Evolutionary conservation across 352 stramenopile species (phyloP), one percentile per base, ranked within the genome.

Genomic region (Phytophthora tubulina): DNA sequence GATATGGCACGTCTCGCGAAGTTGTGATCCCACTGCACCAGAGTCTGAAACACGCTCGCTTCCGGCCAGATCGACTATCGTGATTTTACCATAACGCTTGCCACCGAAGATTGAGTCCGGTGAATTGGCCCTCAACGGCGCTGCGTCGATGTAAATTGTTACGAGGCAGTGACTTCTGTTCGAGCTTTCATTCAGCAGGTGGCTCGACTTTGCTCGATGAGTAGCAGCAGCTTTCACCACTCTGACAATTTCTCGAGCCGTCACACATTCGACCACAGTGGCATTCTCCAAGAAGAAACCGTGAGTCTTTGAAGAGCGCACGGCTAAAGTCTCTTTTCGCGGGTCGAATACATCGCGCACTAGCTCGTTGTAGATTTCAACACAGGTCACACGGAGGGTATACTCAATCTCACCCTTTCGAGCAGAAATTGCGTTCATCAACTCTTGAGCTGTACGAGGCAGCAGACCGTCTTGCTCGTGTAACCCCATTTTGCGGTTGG

Each of bases 321-420:
- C 80, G 0, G 67, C 53, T 35, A 94, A 57, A 15, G 81, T 78
- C 48, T 91, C 80, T 36, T 90, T 88, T 13, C 77, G 83, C 6
- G 83, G 63, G 27, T 91, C 84, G 36, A 92, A 92, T 5, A 91
- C 72, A 51, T 92, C 86, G 3, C 79, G 76, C 21, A 92, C 84
- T 52, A 83, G 74, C 52, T 92, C 86, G 48, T 92, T 92, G 80
- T 92, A 94, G 58, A 94, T 90, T 69, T 94, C 86, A 35, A 92
- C 84, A 60, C 83, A 91, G 8, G 84, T 90, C 45, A 94, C 75
- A 27, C 86, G 86, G 11, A 92, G 42, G 1, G 75, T 88, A 54
- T 90, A 92, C 39, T 81, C 77, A n/a, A 85, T 67, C 14, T 86
- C 58, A 15, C 67, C 52, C 1, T 66, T 72, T 6, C 80, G 70